Percentiles rank a stretch among this genome's conserved stretches.
Conservation (phyloP, 306 rosid species). For the Vigna mungo region DNA sequence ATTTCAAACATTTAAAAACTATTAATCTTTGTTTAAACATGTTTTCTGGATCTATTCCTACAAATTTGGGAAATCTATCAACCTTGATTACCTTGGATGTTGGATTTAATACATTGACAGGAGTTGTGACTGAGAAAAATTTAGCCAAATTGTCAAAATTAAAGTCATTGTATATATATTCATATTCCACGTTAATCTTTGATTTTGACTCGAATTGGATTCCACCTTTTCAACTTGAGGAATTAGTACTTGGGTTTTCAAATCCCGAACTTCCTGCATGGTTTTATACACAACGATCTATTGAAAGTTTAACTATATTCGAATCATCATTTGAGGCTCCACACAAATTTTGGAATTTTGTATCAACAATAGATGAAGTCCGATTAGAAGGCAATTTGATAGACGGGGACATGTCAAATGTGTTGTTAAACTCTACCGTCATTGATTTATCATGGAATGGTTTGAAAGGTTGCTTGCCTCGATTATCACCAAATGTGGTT, state of each 20-base stretch:
- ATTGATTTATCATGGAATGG: background rate
- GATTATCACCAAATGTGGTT: background rate
- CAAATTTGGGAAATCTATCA: slow-evolving; percentile 13
- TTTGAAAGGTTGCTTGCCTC: background rate
- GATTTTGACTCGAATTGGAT: background rate
- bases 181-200: background rate
- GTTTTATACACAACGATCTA: background rate
- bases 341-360: background rate
- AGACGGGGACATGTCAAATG: background rate
- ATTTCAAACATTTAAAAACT: background rate
- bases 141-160: background rate
- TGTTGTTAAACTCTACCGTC: background rate
- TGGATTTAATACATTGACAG: background rate
- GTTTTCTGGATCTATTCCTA: background rate
- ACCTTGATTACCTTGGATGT: background rate
- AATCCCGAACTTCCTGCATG: background rate
- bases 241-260: background rate
- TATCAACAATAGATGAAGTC: background rate
- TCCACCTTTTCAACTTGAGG: background rate
- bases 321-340: background rate
- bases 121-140: background rate
- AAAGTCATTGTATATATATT: rapidly evolving
- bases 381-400: background rate
- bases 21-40: background rate
- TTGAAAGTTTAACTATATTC: background rate